Conservation (phyloP, 345 rosid genomes). For the Camelina laxa region DNA sequence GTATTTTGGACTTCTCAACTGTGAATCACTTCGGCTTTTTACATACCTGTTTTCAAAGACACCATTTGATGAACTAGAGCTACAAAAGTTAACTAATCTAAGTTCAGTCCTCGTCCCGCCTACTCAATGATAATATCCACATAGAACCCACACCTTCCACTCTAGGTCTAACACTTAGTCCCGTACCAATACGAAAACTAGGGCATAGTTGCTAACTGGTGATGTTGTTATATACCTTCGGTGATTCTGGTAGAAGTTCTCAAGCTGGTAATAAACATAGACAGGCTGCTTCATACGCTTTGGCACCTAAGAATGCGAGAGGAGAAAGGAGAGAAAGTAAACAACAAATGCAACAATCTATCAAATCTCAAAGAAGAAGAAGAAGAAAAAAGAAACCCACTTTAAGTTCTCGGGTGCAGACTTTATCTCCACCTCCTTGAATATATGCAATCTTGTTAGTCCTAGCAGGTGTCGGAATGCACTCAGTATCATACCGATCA, state of each 20-base stretch:
- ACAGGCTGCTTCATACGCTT: slow-evolving; percentile 87
- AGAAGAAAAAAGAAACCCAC: slow-evolving; percentile 50
- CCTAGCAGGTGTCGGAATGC: slow-evolving; percentile 63
- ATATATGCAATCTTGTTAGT: slow-evolving; percentile 66
- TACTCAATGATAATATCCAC: slow-evolving; percentile 8
- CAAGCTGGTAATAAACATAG: slow-evolving; percentile 95
- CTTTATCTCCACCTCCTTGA: slow-evolving; percentile 53
- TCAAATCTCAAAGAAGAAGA: background rate
- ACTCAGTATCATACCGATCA: slow-evolving; percentile 73
- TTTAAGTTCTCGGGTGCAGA: slow-evolving; percentile 56
- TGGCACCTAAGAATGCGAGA: slow-evolving; percentile 55
- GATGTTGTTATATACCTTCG: slow-evolving; percentile 64
- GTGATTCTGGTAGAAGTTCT: slow-evolving; percentile 98
- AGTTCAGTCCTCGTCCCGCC: background rate
- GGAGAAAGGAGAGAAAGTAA: slow-evolving; percentile 33
- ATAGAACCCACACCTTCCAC: slow-evolving; percentile 18
- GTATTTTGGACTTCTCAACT: slow-evolving; percentile 52
- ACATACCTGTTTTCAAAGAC: slow-evolving; percentile 68
- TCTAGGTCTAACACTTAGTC: slow-evolving; percentile 10
- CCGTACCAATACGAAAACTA: background rate
- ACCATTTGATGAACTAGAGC: slow-evolving; percentile 3
- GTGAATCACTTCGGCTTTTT: slow-evolving; percentile 87
- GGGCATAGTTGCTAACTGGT: background rate
- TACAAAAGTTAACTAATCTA: background rate
- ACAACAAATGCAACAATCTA: slow-evolving; percentile 6